Percentiles rank a stretch among this genome's conserved stretches.
These are phyloP conservation scores for Collybiopsis confluens DNA, from an alignment of 768 basidiomycete genomes.

Conservation along the genomic window DNA sequence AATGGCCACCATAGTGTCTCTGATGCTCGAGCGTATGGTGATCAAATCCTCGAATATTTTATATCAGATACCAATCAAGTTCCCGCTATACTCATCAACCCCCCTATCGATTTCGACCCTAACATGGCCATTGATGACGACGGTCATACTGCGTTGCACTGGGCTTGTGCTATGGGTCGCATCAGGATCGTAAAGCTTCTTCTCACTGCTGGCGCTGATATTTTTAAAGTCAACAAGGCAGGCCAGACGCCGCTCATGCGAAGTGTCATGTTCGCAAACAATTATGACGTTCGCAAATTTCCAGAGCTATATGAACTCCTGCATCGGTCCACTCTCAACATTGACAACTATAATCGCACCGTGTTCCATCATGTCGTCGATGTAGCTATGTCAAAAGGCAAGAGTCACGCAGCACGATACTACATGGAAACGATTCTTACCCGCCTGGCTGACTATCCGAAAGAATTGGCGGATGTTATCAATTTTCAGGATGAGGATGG, in stretches of 20 bases:
- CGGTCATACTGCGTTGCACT: constrained; percentile 93
- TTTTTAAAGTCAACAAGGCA: constrained; percentile 93
- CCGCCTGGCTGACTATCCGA: constrained; percentile 87
- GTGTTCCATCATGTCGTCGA: constrained; percentile 98
- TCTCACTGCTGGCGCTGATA: constrained; percentile 90
- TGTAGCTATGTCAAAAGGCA: constrained; percentile 95
- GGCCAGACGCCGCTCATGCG: constrained; percentile 99
- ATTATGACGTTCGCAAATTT: constrained; percentile 98
- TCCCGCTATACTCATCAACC: constrained; percentile 80
- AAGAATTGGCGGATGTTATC: constrained; percentile 95
- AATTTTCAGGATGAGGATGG: constrained; percentile 99
- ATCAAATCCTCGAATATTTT: constrained; percentile 97
- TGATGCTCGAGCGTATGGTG: constrained; percentile 77
- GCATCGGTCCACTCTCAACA: constrained; percentile 97
- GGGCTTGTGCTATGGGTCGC: constrained; percentile 99
- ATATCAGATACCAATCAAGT: constrained; percentile 94
- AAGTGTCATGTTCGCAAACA: constrained; percentile 99
- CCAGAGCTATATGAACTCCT: constrained; percentile 95
- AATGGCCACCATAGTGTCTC: constrained; percentile 49
- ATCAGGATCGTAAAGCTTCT: constrained; percentile 93
- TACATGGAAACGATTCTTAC: constrained; percentile 96
- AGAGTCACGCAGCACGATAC: constrained; percentile 95
- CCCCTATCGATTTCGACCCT: constrained; percentile 89
- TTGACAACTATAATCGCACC: constrained; percentile 95
- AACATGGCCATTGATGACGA: constrained; percentile 98